Evolutionary conservation across 73 alveolate species (phyloP), one percentile per base, ranked within the genome.

Genomic region (Paramecium caudatum): DNA sequence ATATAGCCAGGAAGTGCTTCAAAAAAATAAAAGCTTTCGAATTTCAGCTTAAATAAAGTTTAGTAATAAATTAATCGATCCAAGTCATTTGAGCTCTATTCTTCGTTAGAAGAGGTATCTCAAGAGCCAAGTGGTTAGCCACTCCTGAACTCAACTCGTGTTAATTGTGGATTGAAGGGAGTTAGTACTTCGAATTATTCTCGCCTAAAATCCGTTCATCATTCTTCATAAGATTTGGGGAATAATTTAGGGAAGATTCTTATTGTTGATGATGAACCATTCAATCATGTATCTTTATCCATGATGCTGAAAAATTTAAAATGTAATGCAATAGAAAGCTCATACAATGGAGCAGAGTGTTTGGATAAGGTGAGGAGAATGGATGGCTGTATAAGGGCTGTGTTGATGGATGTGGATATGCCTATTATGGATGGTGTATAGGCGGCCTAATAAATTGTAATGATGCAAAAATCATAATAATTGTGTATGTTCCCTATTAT

Each of bases 221-320:
- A n/a, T n/a, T n/a, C n/a, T n/a, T n/a, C n/a, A n/a, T n/a, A n/a
- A n/a, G n/a, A n/a, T n/a, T n/a, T n/a, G n/a, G n/a, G n/a, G n/a
- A n/a, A n/a, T n/a, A n/a, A n/a, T n/a, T n/a, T n/a, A 19, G 84
- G 84, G 15, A 34, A 74, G 19, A 74, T 74, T 39, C 16, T 41
- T 10, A 74, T 74, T 21, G 88, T 74, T 21, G 88, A 74, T 41
- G 88, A 74, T 74, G 88, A 74, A 74, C 88, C 88, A 27, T 74
- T 74, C 5, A 74, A 74, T 43, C 88, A 74, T 74, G 55, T 37
- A 0, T 36, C 88, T 7, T 45, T 74, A 45, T 32, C 25, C 17
- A 36, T 74, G 43, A 16, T 74, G 17, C 23, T 74, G 7, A 74
- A 43, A 21, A 41, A 74, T 13, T 27, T 74, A 0, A 27, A 43